Evolutionary conservation across 2,329 filamentous ascomycete genomes (phyloP).

Genomic region (Didymella lethalis): DNA sequence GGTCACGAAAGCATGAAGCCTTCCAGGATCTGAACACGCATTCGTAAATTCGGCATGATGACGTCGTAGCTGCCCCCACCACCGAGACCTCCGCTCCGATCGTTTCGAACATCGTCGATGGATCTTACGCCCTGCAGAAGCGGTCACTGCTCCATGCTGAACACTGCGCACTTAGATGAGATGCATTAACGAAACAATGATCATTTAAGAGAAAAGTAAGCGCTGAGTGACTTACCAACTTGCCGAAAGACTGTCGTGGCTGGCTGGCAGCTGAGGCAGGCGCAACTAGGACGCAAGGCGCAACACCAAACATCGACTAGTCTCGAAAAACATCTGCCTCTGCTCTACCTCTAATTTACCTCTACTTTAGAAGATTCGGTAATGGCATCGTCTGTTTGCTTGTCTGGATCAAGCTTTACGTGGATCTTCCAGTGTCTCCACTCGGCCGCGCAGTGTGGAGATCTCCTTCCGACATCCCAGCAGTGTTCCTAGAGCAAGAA

Average conservation of each 20-base stretch:
- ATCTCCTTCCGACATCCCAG: background rate
- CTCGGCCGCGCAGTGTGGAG: background rate
- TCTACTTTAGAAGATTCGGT: background rate
- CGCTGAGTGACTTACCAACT: background rate
- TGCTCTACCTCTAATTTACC: slow-evolving; percentile 2
- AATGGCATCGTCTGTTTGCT: background rate
- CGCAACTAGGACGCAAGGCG: background rate
- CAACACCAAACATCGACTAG: background rate
- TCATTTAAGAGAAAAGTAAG: background rate
- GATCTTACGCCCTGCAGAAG: background rate
- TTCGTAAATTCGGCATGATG: slow-evolving; percentile 11
- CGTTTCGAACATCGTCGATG: background rate
- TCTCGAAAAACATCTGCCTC: background rate
- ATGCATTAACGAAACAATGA: background rate
- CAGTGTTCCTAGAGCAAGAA: background rate
- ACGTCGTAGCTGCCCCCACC: slow-evolving; percentile 21
- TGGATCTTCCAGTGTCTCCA: background rate
- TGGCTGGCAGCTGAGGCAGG: background rate
- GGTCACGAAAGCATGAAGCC: background rate
- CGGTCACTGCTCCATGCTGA: background rate
- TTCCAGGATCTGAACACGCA: background rate
- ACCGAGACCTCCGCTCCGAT: background rate
- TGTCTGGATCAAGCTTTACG: slow-evolving; percentile 6
- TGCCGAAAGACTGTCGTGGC: background rate
- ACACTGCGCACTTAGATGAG: background rate